phyloP scores from a whole-genome alignment of 2,329 filamentous ascomycete genomes.

The Claviceps citrina region DNA sequence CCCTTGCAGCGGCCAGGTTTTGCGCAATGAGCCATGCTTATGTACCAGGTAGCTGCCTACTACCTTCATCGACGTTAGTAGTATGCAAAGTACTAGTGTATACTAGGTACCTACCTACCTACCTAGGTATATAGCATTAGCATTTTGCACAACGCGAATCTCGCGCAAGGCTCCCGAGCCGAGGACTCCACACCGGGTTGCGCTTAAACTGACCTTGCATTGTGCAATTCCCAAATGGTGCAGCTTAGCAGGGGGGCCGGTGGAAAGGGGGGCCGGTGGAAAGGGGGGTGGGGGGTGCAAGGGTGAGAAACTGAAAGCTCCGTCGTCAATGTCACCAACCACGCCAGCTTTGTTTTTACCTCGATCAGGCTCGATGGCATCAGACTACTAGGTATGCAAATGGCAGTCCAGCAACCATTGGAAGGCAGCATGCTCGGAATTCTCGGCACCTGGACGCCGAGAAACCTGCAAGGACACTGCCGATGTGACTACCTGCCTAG shows the following conservation, averaged over 20 bases:
- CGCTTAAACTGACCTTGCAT: background rate
- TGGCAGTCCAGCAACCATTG: background rate
- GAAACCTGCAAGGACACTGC: background rate
- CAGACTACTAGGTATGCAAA: too few relatives aligned
- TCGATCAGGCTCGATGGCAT: too few relatives aligned
- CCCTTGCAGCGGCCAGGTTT: background rate
- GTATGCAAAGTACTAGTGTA: too few relatives aligned
- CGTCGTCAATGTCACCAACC: too few relatives aligned
- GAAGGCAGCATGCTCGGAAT: background rate
- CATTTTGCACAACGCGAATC: background rate
- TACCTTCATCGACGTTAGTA: too few relatives aligned
- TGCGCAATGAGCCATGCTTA: too few relatives aligned
- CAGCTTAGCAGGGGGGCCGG: background rate
- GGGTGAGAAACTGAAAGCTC: background rate
- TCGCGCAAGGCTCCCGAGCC: background rate
- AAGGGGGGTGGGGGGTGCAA: background rate
- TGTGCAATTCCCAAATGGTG: background rate
- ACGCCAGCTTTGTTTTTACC: too few relatives aligned
- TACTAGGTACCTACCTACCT: too few relatives aligned
- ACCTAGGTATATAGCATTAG: too few relatives aligned
- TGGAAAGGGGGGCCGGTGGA: background rate
- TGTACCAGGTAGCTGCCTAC: too few relatives aligned
- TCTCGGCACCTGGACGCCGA: background rate
- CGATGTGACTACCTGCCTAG: too few relatives aligned
- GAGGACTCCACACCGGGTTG: background rate